phyloP scores from a whole-genome alignment of 495 filamentous ascomycete genomes.

The Tuber magnatum region DNA sequence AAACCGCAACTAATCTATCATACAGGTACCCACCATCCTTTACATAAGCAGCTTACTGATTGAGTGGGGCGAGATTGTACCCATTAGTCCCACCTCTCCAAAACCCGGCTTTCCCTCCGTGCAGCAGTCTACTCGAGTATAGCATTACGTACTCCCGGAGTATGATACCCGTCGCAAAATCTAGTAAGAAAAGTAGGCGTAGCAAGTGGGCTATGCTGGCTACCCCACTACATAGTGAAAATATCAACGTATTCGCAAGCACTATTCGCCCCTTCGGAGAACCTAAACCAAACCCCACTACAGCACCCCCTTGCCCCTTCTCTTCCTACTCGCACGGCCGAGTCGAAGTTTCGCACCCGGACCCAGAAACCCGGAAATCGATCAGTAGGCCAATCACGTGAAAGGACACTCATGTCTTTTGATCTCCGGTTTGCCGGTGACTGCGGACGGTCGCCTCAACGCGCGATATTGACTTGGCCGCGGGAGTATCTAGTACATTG shows the following conservation, averaged over 20 bases:
- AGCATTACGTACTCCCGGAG: background rate
- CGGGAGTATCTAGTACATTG: too few species aligned
- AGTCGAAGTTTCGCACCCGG: too few species aligned
- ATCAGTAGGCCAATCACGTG: too few species aligned
- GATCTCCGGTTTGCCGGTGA: too few species aligned
- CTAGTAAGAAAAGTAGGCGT: background rate
- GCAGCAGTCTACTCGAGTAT: too few species aligned
- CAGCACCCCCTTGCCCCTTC: background rate
- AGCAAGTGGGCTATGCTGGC: background rate
- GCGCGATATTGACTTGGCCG: too few species aligned
- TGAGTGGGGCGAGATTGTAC: background rate
- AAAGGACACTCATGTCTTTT: too few species aligned
- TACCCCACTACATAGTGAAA: background rate
- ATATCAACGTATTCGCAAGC: background rate
- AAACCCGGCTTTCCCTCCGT: background rate
- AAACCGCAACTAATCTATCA: background rate
- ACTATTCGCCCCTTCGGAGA: background rate
- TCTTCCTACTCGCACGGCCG: too few species aligned
- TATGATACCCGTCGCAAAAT: background rate
- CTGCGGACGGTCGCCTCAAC: too few species aligned
- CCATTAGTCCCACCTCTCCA: background rate
- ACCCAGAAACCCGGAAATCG: too few species aligned
- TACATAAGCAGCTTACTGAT: background rate
- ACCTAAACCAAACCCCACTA: background rate
- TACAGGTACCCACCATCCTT: background rate